Evolutionary conservation across 169 alveolate species (phyloP), one percentile per base, ranked within the genome.

Genomic region (Eimeria nieschulzi): DNA sequence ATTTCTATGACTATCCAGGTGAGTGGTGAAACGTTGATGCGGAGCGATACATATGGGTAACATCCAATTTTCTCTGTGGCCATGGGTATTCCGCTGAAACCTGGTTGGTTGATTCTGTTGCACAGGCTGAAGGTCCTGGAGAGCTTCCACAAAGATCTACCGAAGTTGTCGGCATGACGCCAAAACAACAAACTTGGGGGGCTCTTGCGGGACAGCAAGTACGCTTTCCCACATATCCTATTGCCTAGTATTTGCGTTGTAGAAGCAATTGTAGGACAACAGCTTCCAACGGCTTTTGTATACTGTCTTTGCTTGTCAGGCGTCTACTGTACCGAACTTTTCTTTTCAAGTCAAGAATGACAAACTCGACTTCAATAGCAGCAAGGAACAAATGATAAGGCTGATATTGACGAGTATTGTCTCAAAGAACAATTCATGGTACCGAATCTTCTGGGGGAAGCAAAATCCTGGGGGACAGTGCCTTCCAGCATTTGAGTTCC

Each of bases 131-230:
- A 33, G 3, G 3, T 1, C 46, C 46, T 33, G 46, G 46, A 33
- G 46, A 33, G 46, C 6, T 33, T 33, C 46, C 46, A 3, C 46
- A 33, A 33, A 9, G 53, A 9, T 13, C 53, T 10, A 46, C 86
- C 25, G 71, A 63, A 59, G 88, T 63, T 21, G 26, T 56, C 23
- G n/a, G n/a, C 63, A 56, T 61, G 76, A 72, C 61, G 13, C 88
- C 88, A 26, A 33, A 72, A 25, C 70, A 80, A 46, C 54, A 80
- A 39, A 80, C 88, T 7, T 80, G 88, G 88, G 88, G 88, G 10
- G 33, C 75, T 0, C 72, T 80, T 59, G 19, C 75, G 26, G 88
- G 88, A 19, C 59, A 59, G 5, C 88, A 72, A 59, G 88, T 80
- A 46, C n/a, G 88, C 75, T 61, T n/a, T 56, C 17, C 8, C n/a